Base-by-base conservation (phyloP, 805 yeast species). In the Peterozyma toletana region DNA sequence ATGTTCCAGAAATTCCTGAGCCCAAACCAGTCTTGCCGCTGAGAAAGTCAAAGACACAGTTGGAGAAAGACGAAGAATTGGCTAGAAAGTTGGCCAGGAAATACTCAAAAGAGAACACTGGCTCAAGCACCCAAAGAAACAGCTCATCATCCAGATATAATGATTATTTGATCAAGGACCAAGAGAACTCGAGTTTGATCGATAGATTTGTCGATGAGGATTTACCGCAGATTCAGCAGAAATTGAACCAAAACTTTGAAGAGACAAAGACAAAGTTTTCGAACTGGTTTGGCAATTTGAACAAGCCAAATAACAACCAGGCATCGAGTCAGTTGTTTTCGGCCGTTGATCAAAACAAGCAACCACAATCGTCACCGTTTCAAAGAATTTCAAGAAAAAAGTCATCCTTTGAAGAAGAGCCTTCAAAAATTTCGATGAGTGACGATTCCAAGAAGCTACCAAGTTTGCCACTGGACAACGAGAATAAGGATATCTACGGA, bases 1-100 rank as follows among this genome's bases (percentile, higher is more conserved):
- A 71, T 48, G 72, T 72, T 48, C 78, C 82, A 11, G 77, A 73
- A 48, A 67, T 76, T 39, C 78, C 77, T 29, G 47, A 35, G 29
- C 44, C 30, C 21, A 51, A 50, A 33, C 68, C 70, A 4, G 57
- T 58, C 3, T 48, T 60, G 15, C 64, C 68, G 14, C 56, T 56
- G 35, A 58, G 60, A 45, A 60, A 38, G 59, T 59, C 41, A 49
- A 53, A 53, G 29, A 52, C 64, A n/a, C 84, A 80, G 57, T 50
- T 76, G 42, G 72, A 68, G 45, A 82, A 80, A 48, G 98, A 93
- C 62, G 98, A 88, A 62, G 66, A 76, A 16, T 69, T 89, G 52
- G 98, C 98, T 1, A 77, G 93, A 49, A 71, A 75, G 54, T 69
- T 91, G 56, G 95, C 91, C 48, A 76, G 78, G 53, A 78, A 83